phyloP scores from a whole-genome alignment of 2,329 filamentous ascomycete species.

The Aureobasidium mangrovei region DNA sequence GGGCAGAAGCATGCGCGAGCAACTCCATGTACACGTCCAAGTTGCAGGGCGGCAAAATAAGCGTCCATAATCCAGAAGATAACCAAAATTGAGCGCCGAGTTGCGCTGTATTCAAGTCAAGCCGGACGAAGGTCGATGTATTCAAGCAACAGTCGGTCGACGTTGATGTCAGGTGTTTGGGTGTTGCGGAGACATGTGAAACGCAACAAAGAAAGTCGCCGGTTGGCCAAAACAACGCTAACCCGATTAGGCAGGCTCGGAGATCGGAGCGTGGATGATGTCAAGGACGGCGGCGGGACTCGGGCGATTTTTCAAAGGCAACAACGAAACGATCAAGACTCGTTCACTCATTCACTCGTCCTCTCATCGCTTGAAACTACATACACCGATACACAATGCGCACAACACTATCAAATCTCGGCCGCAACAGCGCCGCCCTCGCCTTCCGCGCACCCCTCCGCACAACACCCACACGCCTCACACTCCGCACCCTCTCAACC shows the following conservation, averaged over 20 bases:
- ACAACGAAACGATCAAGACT: neutral
- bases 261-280: neutral
- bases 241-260: neutral
- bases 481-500: neutral
- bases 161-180: neutral
- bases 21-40: conserved; percentile 27
- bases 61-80: conserved; percentile 3
- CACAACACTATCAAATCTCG: neutral
- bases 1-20: conserved; percentile 38
- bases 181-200: neutral
- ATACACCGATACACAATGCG: neutral
- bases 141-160: neutral
- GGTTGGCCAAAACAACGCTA: neutral
- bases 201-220: conserved; percentile 6
- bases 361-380: neutral
- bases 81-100: neutral
- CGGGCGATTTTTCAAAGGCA: neutral
- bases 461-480: neutral
- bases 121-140: no score
- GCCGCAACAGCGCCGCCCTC: neutral
- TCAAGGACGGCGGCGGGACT: neutral
- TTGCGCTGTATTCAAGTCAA: neutral
- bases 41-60: neutral
- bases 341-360: neutral
- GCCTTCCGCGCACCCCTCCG: neutral